Evolutionary conservation across 805 yeast genomes (phyloP).

Genomic region (Nakazawaea anatomiae): DNA sequence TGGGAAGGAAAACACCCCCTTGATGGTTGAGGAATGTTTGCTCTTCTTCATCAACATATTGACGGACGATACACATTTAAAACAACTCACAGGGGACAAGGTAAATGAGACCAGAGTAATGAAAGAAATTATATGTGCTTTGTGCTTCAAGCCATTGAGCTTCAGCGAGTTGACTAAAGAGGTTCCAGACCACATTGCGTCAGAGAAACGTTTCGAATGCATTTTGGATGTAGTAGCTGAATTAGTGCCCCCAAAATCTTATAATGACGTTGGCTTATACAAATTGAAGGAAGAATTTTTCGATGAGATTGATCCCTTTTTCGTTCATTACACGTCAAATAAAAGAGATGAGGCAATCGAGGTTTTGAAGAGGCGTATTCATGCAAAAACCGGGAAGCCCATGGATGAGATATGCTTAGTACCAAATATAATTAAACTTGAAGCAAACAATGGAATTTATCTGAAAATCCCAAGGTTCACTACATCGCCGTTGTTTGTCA

Average conservation of each 20-base stretch:
- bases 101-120: constrained; percentile 45
- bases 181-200: constrained; percentile 70
- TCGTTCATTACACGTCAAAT: constrained; percentile 69
- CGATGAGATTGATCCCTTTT: constrained; percentile 71
- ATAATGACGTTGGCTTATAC: constrained; percentile 58
- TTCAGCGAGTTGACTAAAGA: constrained; percentile 64
- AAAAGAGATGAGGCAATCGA: constrained; percentile 79
- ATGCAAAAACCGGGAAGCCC: constrained; percentile 31
- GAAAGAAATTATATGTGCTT: constrained; percentile 72
- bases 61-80: constrained; percentile 59
- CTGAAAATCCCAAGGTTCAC: constrained; percentile 44
- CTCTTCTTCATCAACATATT: constrained; percentile 61
- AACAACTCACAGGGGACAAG: constrained; percentile 40
- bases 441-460: constrained; percentile 28
- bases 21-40: constrained; percentile 76
- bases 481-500: constrained; percentile 44
- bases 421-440: constrained; percentile 41
- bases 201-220: constrained; percentile 70
- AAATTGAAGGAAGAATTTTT: constrained; percentile 52
- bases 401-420: constrained; percentile 47
- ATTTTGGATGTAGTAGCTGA: constrained; percentile 52
- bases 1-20: constrained; percentile 44
- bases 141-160: constrained; percentile 70
- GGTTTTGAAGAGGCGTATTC: constrained; percentile 45
- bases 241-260: constrained; percentile 54